Evolutionary conservation across 2,329 filamentous ascomycete species (phyloP).

Genomic region (Penicillium sp.): DNA sequence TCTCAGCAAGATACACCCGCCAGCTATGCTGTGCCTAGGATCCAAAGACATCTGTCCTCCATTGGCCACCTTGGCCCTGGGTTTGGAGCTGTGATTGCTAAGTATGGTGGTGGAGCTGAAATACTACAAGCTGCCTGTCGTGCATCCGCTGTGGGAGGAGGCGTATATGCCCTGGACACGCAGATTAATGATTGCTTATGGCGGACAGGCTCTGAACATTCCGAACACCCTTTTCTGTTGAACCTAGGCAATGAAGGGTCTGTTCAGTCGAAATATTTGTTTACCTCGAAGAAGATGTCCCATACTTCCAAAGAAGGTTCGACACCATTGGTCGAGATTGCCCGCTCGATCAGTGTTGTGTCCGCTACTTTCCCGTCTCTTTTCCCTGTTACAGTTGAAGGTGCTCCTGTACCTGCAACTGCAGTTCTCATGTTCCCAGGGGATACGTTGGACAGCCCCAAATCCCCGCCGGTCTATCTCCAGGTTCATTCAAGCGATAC

Average conservation of each 20-base stretch:
- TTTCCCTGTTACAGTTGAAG: slow-evolving; percentile 72
- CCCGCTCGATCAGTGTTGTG: slow-evolving; percentile 67
- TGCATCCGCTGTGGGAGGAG: slow-evolving; percentile 85
- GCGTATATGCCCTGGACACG: slow-evolving; percentile 80
- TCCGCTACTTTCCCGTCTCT: slow-evolving; percentile 63
- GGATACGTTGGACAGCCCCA: slow-evolving; percentile 29
- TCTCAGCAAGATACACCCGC: slow-evolving; percentile 55
- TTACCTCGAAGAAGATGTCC: slow-evolving; percentile 35
- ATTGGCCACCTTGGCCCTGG: slow-evolving; percentile 85
- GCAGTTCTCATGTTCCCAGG: slow-evolving; percentile 48
- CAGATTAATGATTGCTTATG: slow-evolving; percentile 51
- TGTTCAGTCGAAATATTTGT: slow-evolving; percentile 39
- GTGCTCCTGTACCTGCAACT: slow-evolving; percentile 71
- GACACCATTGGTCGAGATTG: slow-evolving; percentile 44
- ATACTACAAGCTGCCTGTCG: slow-evolving; percentile 89
- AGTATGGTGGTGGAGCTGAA: slow-evolving; percentile 89
- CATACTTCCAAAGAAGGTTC: slow-evolving; percentile 31
- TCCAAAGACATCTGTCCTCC: slow-evolving; percentile 78
- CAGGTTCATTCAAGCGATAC: slow-evolving; percentile 84
- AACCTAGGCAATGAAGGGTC: slow-evolving; percentile 40
- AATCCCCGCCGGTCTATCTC: slow-evolving; percentile 55
- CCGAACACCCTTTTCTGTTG: slow-evolving; percentile 27
- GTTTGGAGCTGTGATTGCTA: slow-evolving; percentile 85
- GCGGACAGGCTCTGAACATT: slow-evolving; percentile 8
- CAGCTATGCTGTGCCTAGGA: slow-evolving; percentile 68